Base-by-base conservation (phyloP, 495 filamentous ascomycete genomes). In the Podospora tetraspora region DNA sequence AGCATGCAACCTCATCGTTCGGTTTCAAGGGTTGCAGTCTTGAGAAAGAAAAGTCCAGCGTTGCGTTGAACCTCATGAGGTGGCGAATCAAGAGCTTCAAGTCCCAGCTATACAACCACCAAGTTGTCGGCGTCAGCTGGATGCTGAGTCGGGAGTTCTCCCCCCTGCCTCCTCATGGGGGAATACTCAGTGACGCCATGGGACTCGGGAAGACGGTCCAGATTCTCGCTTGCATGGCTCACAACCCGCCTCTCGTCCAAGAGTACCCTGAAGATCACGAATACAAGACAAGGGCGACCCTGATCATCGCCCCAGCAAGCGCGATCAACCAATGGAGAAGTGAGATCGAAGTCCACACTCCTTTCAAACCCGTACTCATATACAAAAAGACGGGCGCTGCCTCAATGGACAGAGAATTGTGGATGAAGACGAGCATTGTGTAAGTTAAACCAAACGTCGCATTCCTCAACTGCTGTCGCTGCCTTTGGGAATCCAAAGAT, bases 161-260 rank as follows among this genome's bases (percentile, higher is more conserved):
- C 0, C 27, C 61, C 0, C 29, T 69, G 0, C 63, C 71, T 13
- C 85, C 86, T 0, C 73, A 73, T 24, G 87, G 88, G 0, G 87
- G 88, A 0, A 75, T 91, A 9, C 70, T 86, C 1, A 84, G 83
- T 0, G 88, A 91, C 71, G 74, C 79, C 21, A 90, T 91, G 88
- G 89, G 89, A 0, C 74, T 90, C 1, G 90, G 90, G 0, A 92
- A 88, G 67, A 89, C 86, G 0, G 63, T 88, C 0, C 73, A 82
- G 71, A 75, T 79, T 0, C 70, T 89, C 16, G 83, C 82, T 1
- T 82, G 83, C 64, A 87, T 88, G 29, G 72, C 86, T 8, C 77
- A 82, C 69, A 77, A 84, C 69, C 61, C 29, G 2, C 61, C 8
- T 0, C 30, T 10, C 30, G 9, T 1, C 9, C 0, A 37, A 8